These are phyloP conservation scores for Metschnikowia lunata DNA, from an alignment of 805 yeast species.

Conservation along the genomic window DNA sequence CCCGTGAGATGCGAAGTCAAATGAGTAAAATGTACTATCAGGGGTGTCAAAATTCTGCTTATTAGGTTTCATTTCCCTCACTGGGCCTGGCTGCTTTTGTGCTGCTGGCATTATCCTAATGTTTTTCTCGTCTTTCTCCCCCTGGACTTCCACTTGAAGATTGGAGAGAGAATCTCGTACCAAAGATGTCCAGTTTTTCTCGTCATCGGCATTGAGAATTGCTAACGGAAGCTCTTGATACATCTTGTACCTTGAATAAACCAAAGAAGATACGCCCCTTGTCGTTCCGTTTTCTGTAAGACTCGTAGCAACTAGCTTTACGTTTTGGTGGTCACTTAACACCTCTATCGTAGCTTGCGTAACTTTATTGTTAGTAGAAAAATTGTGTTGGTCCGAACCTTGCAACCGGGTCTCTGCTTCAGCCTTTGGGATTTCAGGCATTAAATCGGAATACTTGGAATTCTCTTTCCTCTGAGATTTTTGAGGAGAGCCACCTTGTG, in stretches of 20 bases:
- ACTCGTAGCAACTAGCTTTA: too few species aligned
- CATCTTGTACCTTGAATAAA: conserved; percentile 11
- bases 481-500: too few species aligned
- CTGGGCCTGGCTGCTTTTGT: background rate
- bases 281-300: too few species aligned
- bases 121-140: conserved; percentile 17
- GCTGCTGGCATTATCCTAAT: background rate
- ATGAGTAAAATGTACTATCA: conserved; percentile 5
- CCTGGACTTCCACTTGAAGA: conserved; percentile 21
- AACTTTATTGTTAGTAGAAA: too few species aligned
- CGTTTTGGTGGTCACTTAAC: too few species aligned
- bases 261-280: conserved; percentile 1
- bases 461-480: too few species aligned
- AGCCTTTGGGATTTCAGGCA: too few species aligned
- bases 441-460: too few species aligned
- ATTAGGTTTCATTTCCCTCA: conserved; percentile 2
- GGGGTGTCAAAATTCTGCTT: conserved; percentile 3
- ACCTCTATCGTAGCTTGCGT: too few species aligned
- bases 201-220: conserved; percentile 19
- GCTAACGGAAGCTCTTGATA: conserved; percentile 14
- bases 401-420: too few species aligned
- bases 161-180: conserved; percentile 24
- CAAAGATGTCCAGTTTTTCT: conserved; percentile 22
- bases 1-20: conserved; percentile 7
- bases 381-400: too few species aligned